A percentile compares a stretch with the other conserved stretches of the same genome.
Conservation (phyloP, 768 basidiomycete genomes). For the Suillus placidus region DNA sequence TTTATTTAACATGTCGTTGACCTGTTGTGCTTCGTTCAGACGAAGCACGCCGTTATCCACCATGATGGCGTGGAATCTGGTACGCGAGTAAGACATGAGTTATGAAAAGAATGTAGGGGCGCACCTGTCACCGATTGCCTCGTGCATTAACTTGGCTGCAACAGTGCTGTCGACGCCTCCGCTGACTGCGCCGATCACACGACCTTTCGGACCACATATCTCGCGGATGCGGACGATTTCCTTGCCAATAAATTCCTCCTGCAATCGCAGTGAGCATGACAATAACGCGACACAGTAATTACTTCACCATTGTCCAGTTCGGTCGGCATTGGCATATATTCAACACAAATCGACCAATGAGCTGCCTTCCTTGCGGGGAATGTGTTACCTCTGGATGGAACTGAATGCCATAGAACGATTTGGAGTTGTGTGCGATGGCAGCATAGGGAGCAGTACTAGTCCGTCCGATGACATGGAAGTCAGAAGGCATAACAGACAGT, state of each 20-base stretch:
- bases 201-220: conserved; percentile 91
- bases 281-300: conserved; percentile 10
- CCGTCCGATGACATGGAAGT: conserved; percentile 86
- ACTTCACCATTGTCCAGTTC: conserved; percentile 91
- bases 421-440: conserved; percentile 87
- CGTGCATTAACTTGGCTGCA: conserved; percentile 99
- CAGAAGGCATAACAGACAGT: conserved; percentile 73
- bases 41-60: conserved; percentile 98
- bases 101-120: conserved; percentile 16
- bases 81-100: neutral
- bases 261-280: conserved; percentile 12
- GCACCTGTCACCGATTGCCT: conserved; percentile 96
- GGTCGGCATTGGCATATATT: conserved; percentile 79
- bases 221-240: conserved; percentile 93
- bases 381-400: conserved; percentile 99
- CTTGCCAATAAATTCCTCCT: conserved; percentile 98
- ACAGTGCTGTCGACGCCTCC: conserved; percentile 99
- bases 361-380: conserved; percentile 83
- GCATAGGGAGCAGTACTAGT: conserved; percentile 90
- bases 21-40: conserved; percentile 86
- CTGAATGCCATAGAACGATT: conserved; percentile 93
- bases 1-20: conserved; percentile 89
- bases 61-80: conserved; percentile 98
- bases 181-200: conserved; percentile 96
- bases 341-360: conserved; percentile 83